Conservation (phyloP, 805 yeast species). For the Hanseniaspora vineae region DNA sequence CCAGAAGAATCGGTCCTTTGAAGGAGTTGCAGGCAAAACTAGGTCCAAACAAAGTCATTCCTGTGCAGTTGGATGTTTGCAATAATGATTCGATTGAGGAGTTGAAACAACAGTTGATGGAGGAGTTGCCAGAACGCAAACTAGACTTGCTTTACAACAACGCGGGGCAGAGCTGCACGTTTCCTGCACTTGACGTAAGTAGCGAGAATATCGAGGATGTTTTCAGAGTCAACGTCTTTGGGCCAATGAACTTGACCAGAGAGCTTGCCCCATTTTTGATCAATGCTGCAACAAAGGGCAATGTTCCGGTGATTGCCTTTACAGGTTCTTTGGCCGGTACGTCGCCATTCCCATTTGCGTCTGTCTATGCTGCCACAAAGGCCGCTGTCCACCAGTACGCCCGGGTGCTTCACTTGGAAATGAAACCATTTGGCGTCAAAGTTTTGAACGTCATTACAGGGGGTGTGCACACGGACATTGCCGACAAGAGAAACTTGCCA, state of each 20-base stretch:
- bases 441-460: constrained; percentile 65
- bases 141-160: constrained; percentile 58
- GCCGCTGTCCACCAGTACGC: constrained; percentile 71
- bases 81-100: constrained; percentile 35
- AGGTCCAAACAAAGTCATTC: constrained; percentile 21
- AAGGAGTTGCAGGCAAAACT: constrained; percentile 23
- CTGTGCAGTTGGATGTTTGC: constrained; percentile 46
- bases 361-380: constrained; percentile 53
- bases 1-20: constrained; percentile 54
- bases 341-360: constrained; percentile 57
- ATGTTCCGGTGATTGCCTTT: constrained; percentile 33
- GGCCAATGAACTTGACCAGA: constrained; percentile 50
- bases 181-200: constrained; percentile 55
- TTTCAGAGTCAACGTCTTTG: constrained; percentile 57
- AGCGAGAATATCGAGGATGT: constrained; percentile 39
- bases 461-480: constrained; percentile 60
- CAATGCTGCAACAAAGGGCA: constrained; percentile 43
- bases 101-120: constrained; percentile 26
- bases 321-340: constrained; percentile 64
- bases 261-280: constrained; percentile 45
- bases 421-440: constrained; percentile 59
- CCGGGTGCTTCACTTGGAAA: constrained; percentile 45
- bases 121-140: constrained; percentile 31
- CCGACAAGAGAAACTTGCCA: constrained; percentile 50
- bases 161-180: constrained; percentile 65